These are phyloP conservation scores for Apium graveolens DNA, from an alignment of 129 eudicot species.

Conservation along the genomic window DNA sequence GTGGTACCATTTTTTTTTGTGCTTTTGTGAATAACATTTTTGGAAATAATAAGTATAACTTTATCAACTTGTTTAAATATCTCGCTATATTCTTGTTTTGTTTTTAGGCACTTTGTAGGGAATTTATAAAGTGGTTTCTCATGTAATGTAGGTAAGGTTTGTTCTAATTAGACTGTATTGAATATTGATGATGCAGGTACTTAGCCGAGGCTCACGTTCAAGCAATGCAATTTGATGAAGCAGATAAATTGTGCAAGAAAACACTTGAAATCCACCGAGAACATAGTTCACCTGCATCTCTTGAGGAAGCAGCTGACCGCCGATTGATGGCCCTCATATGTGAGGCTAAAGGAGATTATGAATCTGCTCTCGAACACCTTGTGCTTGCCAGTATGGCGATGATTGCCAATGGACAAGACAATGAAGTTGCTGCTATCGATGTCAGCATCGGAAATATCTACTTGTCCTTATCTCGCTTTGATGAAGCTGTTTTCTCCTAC, in stretches of 20 bases:
- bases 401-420: conserved; percentile 97
- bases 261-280: conserved; percentile 95
- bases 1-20: neutral
- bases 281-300: conserved; percentile 94
- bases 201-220: conserved; percentile 98
- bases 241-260: conserved; percentile 69
- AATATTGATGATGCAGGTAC: conserved; percentile 40
- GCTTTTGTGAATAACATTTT: neutral
- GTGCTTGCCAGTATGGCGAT: conserved; percentile 98
- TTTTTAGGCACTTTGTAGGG: neutral
- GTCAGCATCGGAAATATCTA: conserved; percentile 94
- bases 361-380: conserved; percentile 90
- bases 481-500: conserved; percentile 97
- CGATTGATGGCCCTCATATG: conserved; percentile 95
- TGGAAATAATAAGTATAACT: neutral
- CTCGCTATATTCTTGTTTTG: neutral
- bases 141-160: neutral
- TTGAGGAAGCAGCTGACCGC: conserved; percentile 97
- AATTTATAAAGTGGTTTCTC: neutral
- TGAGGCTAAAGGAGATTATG: conserved; percentile 92
- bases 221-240: conserved; percentile 98
- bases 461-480: conserved; percentile 75
- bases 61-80: neutral
- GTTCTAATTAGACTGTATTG: conserved; percentile 2
- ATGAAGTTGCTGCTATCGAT: conserved; percentile 93